phyloP scores from a whole-genome alignment of 345 rosid genomes.

The Reutealis trisperma region DNA sequence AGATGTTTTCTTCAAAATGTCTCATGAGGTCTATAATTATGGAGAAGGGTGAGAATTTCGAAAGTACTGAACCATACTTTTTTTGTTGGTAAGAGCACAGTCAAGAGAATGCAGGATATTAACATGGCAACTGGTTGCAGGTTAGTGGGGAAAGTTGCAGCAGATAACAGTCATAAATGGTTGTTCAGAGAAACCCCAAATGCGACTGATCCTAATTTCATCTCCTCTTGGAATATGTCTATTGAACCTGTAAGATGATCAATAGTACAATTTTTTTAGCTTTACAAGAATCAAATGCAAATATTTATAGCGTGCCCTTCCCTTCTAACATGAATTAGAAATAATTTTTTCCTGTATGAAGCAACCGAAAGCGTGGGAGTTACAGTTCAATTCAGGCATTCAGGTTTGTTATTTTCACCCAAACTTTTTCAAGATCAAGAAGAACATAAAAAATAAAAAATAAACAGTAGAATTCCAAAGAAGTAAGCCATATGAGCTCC shows the following conservation, averaged over 20 bases:
- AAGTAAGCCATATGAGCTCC: neutral
- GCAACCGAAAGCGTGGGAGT: slow-evolving; percentile 76
- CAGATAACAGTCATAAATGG: slow-evolving; percentile 77
- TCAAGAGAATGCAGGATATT: neutral
- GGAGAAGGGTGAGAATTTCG: slow-evolving; percentile 66
- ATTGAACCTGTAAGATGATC: slow-evolving; percentile 59
- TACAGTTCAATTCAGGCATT: slow-evolving; percentile 69
- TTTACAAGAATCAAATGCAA: neutral
- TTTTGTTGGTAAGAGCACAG: no score
- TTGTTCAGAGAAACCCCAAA: slow-evolving; percentile 47
- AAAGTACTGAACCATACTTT: neutral
- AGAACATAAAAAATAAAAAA: neutral
- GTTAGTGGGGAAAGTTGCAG: slow-evolving; percentile 73
- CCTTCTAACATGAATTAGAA: slow-evolving; percentile 1
- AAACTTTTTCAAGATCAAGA: neutral
- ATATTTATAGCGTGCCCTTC: neutral
- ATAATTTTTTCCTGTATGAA: slow-evolving; percentile 24
- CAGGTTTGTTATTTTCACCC: slow-evolving; percentile 40
- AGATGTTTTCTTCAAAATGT: slow-evolving; percentile 75
- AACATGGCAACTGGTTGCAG: slow-evolving; percentile 35
- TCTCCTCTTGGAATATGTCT: slow-evolving; percentile 55
- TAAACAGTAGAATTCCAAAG: neutral
- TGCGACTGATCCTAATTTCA: slow-evolving; percentile 45
- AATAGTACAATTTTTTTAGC: neutral
- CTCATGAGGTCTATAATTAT: slow-evolving; percentile 72